phyloP scores from a whole-genome alignment of 768 basidiomycete genomes.

The Amanita rubescens region DNA sequence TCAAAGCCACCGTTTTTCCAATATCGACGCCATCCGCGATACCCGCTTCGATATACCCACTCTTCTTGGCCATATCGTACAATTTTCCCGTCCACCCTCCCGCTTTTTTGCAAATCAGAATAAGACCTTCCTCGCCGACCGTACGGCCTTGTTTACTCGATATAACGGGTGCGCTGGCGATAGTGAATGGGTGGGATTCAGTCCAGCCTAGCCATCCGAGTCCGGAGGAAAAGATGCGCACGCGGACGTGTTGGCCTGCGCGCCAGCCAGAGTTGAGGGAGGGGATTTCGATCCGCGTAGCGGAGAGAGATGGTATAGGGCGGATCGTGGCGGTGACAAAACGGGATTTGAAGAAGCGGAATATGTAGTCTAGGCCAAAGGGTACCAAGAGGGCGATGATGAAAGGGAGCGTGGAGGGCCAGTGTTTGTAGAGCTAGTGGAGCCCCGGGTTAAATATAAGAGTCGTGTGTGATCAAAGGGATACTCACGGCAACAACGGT shows the following conservation, averaged over 20 bases:
- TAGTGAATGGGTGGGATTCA: slow-evolving; percentile 77
- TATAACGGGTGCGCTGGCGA: slow-evolving; percentile 38
- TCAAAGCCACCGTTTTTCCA: slow-evolving; percentile 36
- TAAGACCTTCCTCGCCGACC: slow-evolving; percentile 53
- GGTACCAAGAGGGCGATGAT: slow-evolving; percentile 40
- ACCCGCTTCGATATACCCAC: slow-evolving; percentile 21
- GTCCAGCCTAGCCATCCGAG: slow-evolving; percentile 52
- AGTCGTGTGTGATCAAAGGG: background rate
- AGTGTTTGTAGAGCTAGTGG: slow-evolving; percentile 42
- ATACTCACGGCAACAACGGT: slow-evolving; percentile 47
- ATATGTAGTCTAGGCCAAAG: slow-evolving; percentile 51
- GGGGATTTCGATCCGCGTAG: slow-evolving; percentile 59
- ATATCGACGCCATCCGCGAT: slow-evolving; percentile 15
- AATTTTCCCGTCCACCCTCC: slow-evolving; percentile 61
- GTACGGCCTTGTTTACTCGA: background rate
- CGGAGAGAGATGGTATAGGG: slow-evolving; percentile 51
- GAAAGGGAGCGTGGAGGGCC: slow-evolving; percentile 42
- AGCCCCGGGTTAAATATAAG: background rate
- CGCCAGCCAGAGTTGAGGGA: slow-evolving; percentile 67
- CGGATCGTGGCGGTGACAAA: slow-evolving; percentile 49
- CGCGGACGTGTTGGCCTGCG: slow-evolving; percentile 76
- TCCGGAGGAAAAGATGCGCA: slow-evolving; percentile 47
- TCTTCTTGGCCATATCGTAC: slow-evolving; percentile 38
- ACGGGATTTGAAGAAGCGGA: slow-evolving; percentile 62
- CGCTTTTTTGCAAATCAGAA: slow-evolving; percentile 57